phyloP scores from a whole-genome alignment of 257 asterid genomes.

The Leptodermis oblonga region DNA sequence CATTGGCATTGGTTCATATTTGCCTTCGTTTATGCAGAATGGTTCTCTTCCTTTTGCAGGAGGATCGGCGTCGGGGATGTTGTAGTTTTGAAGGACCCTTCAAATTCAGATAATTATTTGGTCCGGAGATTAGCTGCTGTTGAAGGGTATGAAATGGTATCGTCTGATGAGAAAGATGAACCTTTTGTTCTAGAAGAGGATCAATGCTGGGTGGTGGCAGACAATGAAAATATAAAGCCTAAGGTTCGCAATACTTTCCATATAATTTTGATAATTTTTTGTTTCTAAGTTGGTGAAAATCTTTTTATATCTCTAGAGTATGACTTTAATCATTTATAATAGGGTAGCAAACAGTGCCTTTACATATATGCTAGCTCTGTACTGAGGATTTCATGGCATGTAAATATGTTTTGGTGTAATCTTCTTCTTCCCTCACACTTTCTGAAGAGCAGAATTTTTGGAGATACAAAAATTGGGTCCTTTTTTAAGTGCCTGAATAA shows the following conservation, averaged over 20 bases:
- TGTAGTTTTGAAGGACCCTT: constrained; percentile 72
- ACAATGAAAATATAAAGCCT: constrained; percentile 59
- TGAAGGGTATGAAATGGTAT: constrained; percentile 81
- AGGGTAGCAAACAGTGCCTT: background rate
- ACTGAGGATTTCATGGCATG: background rate
- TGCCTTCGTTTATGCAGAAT: constrained; percentile 1
- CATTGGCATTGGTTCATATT: background rate
- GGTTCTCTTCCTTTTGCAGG: constrained; percentile 36
- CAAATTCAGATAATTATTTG: constrained; percentile 39
- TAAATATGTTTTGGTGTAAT: background rate
- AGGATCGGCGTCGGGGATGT: constrained; percentile 67
- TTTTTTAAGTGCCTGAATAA: background rate
- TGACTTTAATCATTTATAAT: background rate
- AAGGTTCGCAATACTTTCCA: constrained; percentile 38
- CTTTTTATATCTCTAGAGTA: background rate
- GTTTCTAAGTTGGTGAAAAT: background rate
- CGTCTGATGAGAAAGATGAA: constrained; percentile 62
- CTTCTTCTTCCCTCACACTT: too few relatives aligned
- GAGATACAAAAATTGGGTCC: background rate
- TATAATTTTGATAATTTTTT: background rate
- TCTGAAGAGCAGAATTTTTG: background rate
- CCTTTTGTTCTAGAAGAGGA: constrained; percentile 69
- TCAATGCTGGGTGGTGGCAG: constrained; percentile 87
- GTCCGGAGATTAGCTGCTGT: constrained; percentile 83
- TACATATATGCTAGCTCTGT: background rate